Evolutionary conservation across 441 rosid genomes (phyloP), one percentile per base, ranked within the genome.

Genomic region (Bruguiera hainesii): DNA sequence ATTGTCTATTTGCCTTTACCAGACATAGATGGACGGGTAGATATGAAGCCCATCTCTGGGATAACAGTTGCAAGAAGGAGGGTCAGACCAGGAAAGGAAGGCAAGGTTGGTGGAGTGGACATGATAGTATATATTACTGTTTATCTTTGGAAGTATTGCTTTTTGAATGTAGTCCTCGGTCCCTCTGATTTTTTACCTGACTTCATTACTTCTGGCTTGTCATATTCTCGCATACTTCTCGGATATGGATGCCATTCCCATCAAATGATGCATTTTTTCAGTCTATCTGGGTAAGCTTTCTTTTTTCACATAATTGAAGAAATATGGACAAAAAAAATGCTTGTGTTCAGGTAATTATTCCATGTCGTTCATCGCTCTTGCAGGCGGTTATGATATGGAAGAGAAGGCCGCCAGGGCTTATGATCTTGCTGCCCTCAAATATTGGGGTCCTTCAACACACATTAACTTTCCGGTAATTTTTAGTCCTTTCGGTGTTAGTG

Each of bases 51-150:
- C 98, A 93, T 83, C 84, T 93, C 2, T 93, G 97, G 98, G 98
- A 93, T 67, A 93, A 93, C 68, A 93, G 91, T 79, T 93, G 98
- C 84, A 90, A 92, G 89, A 87, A 92, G 67, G 98, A 93, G 80
- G 98, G 98, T n/a, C 98, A 93, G 71, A 89, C 90, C 63, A 90
- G 98, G 79, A 93, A 93, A 84, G 98, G 98, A 78, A 87, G 96
- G 78, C 98, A 93, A 87, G 97, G 98, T 93, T 69, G 77, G 87
- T 84, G 39, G 58, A 59, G 39, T 55, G 9, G 65, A 66, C 64
- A 18, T 30, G 46, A 70, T 28, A 74, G 20, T 60, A 29, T 55
- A 55, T 11, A 21, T 56, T 66, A 62, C 56, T 55, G 56, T 65
- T 55, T 23, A 3, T 42, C 20, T 71, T 77, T 81, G 75, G 76